Evolutionary conservation across 768 basidiomycete genomes (phyloP).

Genomic region (Fibroporia radiculosa): DNA sequence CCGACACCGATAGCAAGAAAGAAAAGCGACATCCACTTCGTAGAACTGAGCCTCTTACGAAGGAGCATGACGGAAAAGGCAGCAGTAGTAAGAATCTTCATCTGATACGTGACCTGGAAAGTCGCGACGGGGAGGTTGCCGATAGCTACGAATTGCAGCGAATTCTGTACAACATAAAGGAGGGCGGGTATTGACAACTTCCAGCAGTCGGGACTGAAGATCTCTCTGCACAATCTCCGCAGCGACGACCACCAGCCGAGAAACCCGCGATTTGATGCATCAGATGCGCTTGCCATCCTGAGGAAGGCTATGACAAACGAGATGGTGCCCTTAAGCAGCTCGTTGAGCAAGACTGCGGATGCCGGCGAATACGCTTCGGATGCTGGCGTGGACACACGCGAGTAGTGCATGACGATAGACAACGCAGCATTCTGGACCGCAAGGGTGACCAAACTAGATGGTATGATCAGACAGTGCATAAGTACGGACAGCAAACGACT

Average conservation of each 20-base stretch:
- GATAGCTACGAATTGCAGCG: constrained; percentile 94
- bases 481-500: constrained; percentile 23
- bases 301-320: constrained; percentile 81
- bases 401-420: constrained; percentile 98
- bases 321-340: constrained; percentile 88
- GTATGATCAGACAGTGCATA: constrained; percentile 6
- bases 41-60: constrained; percentile 58
- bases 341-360: constrained; percentile 89
- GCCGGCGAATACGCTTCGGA: constrained; percentile 87
- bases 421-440: constrained; percentile 93
- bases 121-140: constrained; percentile 93
- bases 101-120: constrained; percentile 96
- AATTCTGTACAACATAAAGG: constrained; percentile 94
- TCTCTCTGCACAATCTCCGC: constrained; percentile 54
- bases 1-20: constrained; percentile 89
- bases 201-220: constrained; percentile 94
- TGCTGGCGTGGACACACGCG: constrained; percentile 79
- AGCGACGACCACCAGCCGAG: constrained; percentile 30
- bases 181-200: constrained; percentile 95
- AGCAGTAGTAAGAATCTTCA: constrained; percentile 97
- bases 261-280: constrained; percentile 19
- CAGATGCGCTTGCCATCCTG: constrained; percentile 34
- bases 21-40: constrained; percentile 84
- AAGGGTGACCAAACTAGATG: constrained; percentile 63
- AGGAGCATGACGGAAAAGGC: constrained; percentile 84